A percentile compares a stretch with the other conserved stretches of the same genome.
These are phyloP conservation scores for Primulina huaijiensis DNA, from an alignment of 257 asterid species.

Conservation along the genomic window DNA sequence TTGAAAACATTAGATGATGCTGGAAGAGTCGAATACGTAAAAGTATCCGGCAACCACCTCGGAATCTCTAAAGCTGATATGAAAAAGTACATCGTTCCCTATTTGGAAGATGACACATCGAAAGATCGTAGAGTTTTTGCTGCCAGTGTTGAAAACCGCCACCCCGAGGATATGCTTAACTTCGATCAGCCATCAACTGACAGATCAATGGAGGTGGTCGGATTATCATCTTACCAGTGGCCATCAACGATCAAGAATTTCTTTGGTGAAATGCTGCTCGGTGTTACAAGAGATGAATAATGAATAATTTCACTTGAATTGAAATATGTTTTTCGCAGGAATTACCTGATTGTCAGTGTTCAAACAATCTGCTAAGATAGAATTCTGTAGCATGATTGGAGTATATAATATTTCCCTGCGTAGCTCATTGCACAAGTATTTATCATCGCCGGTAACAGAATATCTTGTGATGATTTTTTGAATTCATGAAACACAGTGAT, in stretches of 20 bases:
- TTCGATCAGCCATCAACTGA: slow-evolving; percentile 14
- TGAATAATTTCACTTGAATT: not conserved
- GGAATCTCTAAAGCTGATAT: slow-evolving; percentile 66
- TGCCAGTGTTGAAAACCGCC: not conserved
- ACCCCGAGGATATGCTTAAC: not conserved
- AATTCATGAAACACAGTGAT: too few species aligned
- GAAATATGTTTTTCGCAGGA: not conserved
- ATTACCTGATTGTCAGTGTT: not conserved
- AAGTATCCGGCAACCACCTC: slow-evolving; percentile 76
- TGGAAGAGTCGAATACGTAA: slow-evolving; percentile 58
- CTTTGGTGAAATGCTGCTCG: slow-evolving; percentile 40
- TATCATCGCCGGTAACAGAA: too few species aligned
- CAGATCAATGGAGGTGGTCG: slow-evolving; percentile 17
- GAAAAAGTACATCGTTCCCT: slow-evolving; percentile 66
- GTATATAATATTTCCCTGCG: too few species aligned
- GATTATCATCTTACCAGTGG: slow-evolving; percentile 36
- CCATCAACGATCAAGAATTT: slow-evolving; percentile 38
- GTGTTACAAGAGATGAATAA: slow-evolving; percentile 28
- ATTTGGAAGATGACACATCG: slow-evolving; percentile 40
- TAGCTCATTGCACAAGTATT: too few species aligned
- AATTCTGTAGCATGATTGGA: too few species aligned
- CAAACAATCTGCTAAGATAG: not conserved
- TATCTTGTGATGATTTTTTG: too few species aligned
- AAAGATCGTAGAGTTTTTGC: not conserved
- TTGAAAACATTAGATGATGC: slow-evolving; percentile 62